Percentiles rank a stretch among this genome's conserved stretches.
These are phyloP conservation scores for Globisporangium sylvaticum DNA, from an alignment of 352 stramenopile genomes.

Conservation along the genomic window DNA sequence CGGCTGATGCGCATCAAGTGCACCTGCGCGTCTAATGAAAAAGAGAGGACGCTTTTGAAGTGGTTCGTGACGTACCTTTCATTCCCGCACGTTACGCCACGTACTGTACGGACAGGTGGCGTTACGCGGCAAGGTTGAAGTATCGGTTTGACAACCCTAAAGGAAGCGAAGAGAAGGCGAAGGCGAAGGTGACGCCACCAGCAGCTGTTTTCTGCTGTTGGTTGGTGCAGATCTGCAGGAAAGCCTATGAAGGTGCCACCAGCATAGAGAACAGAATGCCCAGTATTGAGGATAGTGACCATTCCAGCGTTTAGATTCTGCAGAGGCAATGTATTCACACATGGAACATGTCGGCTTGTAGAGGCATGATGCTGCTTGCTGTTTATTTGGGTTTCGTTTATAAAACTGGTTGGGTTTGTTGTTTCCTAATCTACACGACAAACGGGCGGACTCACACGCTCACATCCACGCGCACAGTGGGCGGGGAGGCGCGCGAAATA, in stretches of 20 bases:
- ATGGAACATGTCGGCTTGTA: neutral
- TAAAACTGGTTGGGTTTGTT: slow-evolving; percentile 9
- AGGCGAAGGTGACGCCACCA: neutral
- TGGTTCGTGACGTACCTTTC: neutral
- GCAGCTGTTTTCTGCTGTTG: neutral
- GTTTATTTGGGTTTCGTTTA: slow-evolving; percentile 8
- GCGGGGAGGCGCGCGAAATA: slow-evolving; percentile 1
- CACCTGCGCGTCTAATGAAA: neutral
- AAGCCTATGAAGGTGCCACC: neutral
- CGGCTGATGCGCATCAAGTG: neutral
- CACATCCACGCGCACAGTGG: neutral
- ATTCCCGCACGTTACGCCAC: neutral
- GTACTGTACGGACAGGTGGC: neutral
- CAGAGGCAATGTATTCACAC: neutral
- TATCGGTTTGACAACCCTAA: neutral
- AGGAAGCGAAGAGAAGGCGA: neutral
- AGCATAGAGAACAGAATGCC: neutral
- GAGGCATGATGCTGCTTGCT: neutral
- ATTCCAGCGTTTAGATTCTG: neutral
- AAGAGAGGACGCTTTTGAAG: neutral
- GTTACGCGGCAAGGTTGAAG: slow-evolving; percentile 2
- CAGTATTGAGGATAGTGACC: too few species aligned
- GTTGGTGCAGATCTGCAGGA: neutral
- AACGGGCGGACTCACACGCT: slow-evolving; percentile 2
- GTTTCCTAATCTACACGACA: slow-evolving; percentile 19